Evolutionary conservation across 805 yeast species (phyloP), one percentile per base, ranked within the genome.

Genomic region (Kuraishia piskuri): DNA sequence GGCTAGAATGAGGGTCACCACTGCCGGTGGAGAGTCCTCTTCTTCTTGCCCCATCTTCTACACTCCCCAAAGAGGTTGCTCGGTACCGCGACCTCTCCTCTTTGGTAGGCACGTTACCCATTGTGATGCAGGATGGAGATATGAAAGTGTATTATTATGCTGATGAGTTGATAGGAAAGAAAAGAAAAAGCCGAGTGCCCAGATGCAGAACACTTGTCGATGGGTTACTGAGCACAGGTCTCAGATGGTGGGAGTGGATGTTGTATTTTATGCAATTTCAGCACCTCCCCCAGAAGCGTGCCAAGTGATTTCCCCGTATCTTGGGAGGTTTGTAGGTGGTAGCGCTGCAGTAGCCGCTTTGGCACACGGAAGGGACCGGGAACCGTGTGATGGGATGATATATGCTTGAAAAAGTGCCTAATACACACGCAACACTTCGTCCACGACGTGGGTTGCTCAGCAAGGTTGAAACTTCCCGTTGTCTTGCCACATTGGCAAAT

Each of bases 71-170:
- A 10, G 51, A 53, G 19, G 24, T 10, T 3, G 54, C 47, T n/a
- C 55, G 44, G 45, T 48, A 44, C 52, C 50, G 59, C 36, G 53
- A 55, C 50, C 65, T 67, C 19, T 71, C 77, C 56, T 75, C 68
- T 56, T 73, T 76, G 1, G 74, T 66, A 26, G 78, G 77, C 25
- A 73, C 75, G 66, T 77, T 77, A 49, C 81, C 81, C 80, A 76
- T 76, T 19, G 21, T 52, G 40, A 37, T 31, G 40, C 40, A 31
- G 14, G 31, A n/a, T n/a, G 9, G 31, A 25, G 40, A 31, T 3
- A n/a, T 7, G 3, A 31, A 10, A 31, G 40, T 12, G 17, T 3
- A 12, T 7, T 3, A 31, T 8, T 14, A 31, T 31, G 40, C 40
- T 31, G 14, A 31, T 31, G 31, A 6, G n/a, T n/a, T n/a, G n/a